A percentile compares a stretch with the other conserved stretches of the same genome.
Conservation (phyloP, 2,329 filamentous ascomycete genomes). For the Pseudocercospora fuligena region DNA sequence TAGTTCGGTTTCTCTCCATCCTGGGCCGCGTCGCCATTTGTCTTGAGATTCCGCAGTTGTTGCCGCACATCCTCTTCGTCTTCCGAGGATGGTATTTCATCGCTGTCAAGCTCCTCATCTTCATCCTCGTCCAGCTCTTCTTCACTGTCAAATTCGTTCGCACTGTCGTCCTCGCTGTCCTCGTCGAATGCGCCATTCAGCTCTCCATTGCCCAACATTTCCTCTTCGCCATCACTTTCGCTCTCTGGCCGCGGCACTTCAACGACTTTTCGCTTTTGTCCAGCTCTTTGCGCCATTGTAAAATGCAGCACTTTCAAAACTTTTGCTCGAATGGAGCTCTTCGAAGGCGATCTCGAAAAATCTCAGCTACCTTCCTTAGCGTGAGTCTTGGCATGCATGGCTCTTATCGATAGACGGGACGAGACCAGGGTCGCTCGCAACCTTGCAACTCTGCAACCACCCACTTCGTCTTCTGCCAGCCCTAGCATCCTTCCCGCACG, state of each 20-base stretch:
- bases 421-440: background rate
- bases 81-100: conserved; percentile 47
- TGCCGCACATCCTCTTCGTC: conserved; percentile 49
- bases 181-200: conserved; percentile 35
- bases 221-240: conserved; percentile 40
- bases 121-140: conserved; percentile 31
- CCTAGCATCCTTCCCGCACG: conserved; percentile 3
- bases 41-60: conserved; percentile 51
- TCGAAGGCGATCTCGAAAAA: background rate
- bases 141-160: conserved; percentile 34
- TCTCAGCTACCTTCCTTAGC: conserved; percentile 1
- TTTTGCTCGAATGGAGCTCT: background rate
- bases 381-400: conserved; percentile 2
- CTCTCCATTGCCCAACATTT: conserved; percentile 43
- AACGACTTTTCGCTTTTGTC: conserved; percentile 52
- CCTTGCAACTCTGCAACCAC: background rate
- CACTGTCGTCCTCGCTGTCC: conserved; percentile 44
- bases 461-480: background rate
- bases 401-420: background rate
- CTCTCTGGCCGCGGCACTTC: conserved; percentile 39
- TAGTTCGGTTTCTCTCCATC: conserved; percentile 54
- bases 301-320: background rate
- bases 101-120: conserved; percentile 42
- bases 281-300: conserved; percentile 37
- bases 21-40: conserved; percentile 32